Evolutionary conservation across 2,329 filamentous ascomycete genomes (phyloP).

Genomic region (Diaporthe amygdali): DNA sequence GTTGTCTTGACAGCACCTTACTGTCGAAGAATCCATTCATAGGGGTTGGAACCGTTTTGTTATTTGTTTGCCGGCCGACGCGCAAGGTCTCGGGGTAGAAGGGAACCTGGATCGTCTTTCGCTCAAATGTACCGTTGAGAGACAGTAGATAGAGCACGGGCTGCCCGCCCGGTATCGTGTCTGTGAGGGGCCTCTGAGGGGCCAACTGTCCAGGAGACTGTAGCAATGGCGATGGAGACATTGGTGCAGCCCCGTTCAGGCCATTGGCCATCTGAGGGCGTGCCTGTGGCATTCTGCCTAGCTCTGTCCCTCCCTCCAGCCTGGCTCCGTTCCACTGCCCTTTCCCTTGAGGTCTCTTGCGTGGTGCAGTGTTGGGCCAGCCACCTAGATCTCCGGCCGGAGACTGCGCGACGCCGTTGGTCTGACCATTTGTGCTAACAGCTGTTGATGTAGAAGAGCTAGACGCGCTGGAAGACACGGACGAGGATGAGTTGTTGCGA

Average conservation of each 20-base stretch:
- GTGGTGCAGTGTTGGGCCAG: slow-evolving; percentile 54
- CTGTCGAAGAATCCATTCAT: slow-evolving; percentile 97
- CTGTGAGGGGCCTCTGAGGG: slow-evolving; percentile 65
- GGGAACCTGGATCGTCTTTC: slow-evolving; percentile 93
- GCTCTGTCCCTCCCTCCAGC: slow-evolving; percentile 52
- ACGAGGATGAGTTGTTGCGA: slow-evolving; percentile 90
- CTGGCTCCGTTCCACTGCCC: slow-evolving; percentile 55
- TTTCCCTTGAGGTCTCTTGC: slow-evolving; percentile 59
- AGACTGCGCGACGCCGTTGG: slow-evolving; percentile 60
- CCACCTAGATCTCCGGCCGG: slow-evolving; percentile 54
- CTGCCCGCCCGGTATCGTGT: slow-evolving; percentile 66
- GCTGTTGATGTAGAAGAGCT: slow-evolving; percentile 67
- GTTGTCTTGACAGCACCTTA: slow-evolving; percentile 93
- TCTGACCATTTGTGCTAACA: slow-evolving; percentile 64
- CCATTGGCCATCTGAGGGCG: slow-evolving; percentile 46
- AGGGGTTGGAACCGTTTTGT: slow-evolving; percentile 90
- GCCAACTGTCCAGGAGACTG: slow-evolving; percentile 44
- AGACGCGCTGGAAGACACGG: slow-evolving; percentile 71
- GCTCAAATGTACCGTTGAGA: slow-evolving; percentile 94
- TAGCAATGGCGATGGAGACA: slow-evolving; percentile 43
- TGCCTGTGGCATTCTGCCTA: slow-evolving; percentile 45
- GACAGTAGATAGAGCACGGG: slow-evolving; percentile 87
- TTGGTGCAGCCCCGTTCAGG: slow-evolving; percentile 47
- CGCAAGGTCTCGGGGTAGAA: slow-evolving; percentile 92
- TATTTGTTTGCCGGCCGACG: slow-evolving; percentile 96